Base-by-base conservation (phyloP, 2,329 filamentous ascomycete genomes). In the Monilinia fructicola region DNA sequence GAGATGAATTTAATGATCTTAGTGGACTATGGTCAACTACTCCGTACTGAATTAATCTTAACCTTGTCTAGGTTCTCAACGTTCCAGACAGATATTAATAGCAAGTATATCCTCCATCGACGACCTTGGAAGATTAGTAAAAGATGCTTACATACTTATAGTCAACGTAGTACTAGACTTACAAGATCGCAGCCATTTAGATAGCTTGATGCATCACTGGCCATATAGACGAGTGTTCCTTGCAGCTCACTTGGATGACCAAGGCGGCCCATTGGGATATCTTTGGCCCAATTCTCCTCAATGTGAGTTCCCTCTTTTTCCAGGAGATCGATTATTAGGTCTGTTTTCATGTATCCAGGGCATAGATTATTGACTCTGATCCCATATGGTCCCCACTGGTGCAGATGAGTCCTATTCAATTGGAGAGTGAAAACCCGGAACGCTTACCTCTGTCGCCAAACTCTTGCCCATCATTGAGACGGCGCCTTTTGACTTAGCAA, bases 351-450 rank as follows among this genome's bases (percentile, higher is more conserved):
- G 67, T 83, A 82, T 71, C 87, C 87, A 0, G 87, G 87, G 55
- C 85, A 88, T 55, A 90, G 79, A 1, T 85, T 88, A 75, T 90
- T 90, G 68, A 90, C 83, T 11, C 87, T 81, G 65, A 90, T 89
- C 35, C 83, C 84, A 74, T 86, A 79, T 23, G 80, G 77, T 26
- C 85, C 86, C 86, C 86, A 88, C 78, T 88, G 50, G 44, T 53
- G 7, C 14, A 44, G 44, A 14, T 69, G 5, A 66, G 61, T 55
- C 23, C 42, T 28, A 50, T 42, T 54, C 28, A 1, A 54, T n/a
- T 12, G 48, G 31, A 4, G 14, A 23, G 14, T 35, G n/a, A 26
- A 40, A 35, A 21, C 14, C 3, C 16, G 4, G 48, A 28, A 9
- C 55, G 31, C 67, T 59, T 70, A 70, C 72, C 67, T 73, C 86